Evolutionary conservation across 2,329 filamentous ascomycete species (phyloP).

Genomic region (Colletotrichum kahawae): DNA sequence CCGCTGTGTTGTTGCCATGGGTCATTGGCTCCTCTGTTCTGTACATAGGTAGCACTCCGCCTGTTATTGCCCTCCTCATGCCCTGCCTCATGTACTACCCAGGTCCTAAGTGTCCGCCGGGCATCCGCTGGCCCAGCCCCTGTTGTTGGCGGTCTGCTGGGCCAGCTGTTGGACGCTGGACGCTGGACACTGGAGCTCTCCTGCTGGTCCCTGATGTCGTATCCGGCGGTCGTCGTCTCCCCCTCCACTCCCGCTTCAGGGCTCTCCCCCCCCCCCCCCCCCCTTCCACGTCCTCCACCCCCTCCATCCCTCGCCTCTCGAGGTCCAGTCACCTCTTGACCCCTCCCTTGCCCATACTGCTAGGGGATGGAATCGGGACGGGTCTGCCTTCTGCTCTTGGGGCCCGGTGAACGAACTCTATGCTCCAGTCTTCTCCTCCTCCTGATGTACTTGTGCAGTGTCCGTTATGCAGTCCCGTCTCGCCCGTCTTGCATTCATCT

Average conservation of each 20-base stretch:
- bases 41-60: not conserved
- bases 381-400: constrained; percentile 3
- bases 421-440: not conserved
- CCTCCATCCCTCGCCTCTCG: not conserved
- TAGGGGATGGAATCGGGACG: not conserved
- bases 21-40: not conserved
- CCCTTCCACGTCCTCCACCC: not conserved
- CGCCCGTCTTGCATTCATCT: not conserved
- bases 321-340: not conserved
- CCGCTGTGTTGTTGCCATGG: not conserved
- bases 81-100: not conserved
- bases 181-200: not conserved
- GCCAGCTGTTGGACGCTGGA: not conserved
- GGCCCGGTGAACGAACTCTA: constrained; percentile 15
- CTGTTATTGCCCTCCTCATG: not conserved
- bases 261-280: not conserved
- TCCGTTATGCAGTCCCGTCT: not conserved
- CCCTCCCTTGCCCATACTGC: constrained; percentile 17
- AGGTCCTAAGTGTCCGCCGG: not conserved
- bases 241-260: constrained; percentile 2
- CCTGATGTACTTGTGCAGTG: constrained; percentile 7
- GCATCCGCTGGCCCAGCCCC: not conserved
- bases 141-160: not conserved
- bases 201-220: not conserved
- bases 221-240: not conserved